These are phyloP conservation scores for Musa balbisiana DNA, from an alignment of 202 grass and related monocot genomes.

Conservation along the genomic window DNA sequence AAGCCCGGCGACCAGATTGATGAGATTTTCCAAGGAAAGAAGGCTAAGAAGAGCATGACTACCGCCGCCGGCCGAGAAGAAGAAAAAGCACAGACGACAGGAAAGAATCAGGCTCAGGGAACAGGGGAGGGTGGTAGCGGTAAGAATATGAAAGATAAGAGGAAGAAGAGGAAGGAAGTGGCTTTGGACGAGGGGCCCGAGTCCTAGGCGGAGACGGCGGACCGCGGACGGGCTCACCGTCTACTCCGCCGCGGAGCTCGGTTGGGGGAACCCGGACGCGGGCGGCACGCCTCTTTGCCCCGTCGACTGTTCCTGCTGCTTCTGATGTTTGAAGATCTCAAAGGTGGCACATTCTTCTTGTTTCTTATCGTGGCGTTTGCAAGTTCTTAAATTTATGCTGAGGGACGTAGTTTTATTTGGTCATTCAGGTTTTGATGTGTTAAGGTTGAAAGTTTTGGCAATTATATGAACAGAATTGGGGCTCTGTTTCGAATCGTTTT, in stretches of 20 bases:
- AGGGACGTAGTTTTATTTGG: background rate
- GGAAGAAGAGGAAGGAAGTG: slow-evolving; percentile 20
- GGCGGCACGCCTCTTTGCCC: slow-evolving; percentile 69
- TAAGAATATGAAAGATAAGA: slow-evolving; percentile 24
- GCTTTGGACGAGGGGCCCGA: slow-evolving; percentile 25
- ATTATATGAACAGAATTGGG: background rate
- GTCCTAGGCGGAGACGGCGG: slow-evolving; percentile 43
- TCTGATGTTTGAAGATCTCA: slow-evolving; percentile 35
- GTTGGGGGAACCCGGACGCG: slow-evolving; percentile 51
- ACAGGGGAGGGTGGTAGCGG: slow-evolving; percentile 13
- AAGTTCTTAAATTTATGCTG: background rate
- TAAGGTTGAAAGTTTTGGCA: background rate
- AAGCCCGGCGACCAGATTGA: too few species aligned
- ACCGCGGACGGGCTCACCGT: slow-evolving; percentile 58
- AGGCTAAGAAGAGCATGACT: slow-evolving; percentile 29
- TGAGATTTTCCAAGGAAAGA: background rate
- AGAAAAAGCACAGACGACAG: background rate
- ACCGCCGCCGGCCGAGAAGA: slow-evolving; percentile 22
- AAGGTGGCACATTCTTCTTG: background rate
- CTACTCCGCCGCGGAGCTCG: slow-evolving; percentile 71
- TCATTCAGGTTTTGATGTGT: background rate
- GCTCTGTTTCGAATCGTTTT: background rate
- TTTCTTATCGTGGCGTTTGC: background rate
- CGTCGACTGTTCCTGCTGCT: slow-evolving; percentile 88
- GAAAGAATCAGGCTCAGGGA: too few species aligned